A percentile compares a stretch with the other conserved stretches of the same genome.
Evolutionary conservation across 768 basidiomycete genomes (phyloP).

Genomic region (Mycena rosella): DNA sequence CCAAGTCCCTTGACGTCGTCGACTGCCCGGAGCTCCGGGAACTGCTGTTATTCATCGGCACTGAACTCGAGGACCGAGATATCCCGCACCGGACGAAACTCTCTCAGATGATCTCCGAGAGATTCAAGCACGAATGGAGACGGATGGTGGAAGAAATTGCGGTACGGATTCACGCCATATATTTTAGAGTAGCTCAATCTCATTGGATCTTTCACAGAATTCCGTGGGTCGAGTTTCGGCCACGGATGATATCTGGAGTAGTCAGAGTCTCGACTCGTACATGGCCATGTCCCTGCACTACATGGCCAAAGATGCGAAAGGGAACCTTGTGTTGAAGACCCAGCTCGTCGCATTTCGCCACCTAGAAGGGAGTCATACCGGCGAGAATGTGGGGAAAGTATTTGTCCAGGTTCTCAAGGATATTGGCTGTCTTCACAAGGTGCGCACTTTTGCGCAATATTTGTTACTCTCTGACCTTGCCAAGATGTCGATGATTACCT

Average conservation of each 20-base stretch:
- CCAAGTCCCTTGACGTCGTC: conserved; percentile 12
- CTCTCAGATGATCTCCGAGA: background rate
- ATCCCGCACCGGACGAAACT: conserved; percentile 17
- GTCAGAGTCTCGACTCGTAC: conserved; percentile 22
- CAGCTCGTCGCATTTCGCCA: conserved; percentile 38
- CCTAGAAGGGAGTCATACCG: conserved; percentile 20
- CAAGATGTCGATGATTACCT: conserved; percentile 42
- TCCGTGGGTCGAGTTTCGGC: background rate
- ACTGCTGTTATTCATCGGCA: conserved; percentile 2
- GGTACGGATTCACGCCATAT: background rate
- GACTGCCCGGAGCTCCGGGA: conserved; percentile 16
- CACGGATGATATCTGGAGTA: conserved; percentile 38
- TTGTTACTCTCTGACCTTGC: background rate
- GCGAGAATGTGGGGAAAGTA: conserved; percentile 32
- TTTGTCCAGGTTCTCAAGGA: conserved; percentile 29
- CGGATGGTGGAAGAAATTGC: conserved; percentile 11
- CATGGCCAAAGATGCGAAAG: conserved; percentile 10
- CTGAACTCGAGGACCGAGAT: conserved; percentile 10
- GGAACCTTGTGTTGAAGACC: conserved; percentile 22
- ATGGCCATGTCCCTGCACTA: conserved; percentile 41
- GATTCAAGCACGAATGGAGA: background rate
- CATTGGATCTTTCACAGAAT: background rate
- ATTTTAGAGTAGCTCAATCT: background rate
- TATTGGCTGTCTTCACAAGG: conserved; percentile 13
- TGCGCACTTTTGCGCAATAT: background rate